Evolutionary conservation across 768 basidiomycete species (phyloP).

Genomic region (Suillus spraguei): DNA sequence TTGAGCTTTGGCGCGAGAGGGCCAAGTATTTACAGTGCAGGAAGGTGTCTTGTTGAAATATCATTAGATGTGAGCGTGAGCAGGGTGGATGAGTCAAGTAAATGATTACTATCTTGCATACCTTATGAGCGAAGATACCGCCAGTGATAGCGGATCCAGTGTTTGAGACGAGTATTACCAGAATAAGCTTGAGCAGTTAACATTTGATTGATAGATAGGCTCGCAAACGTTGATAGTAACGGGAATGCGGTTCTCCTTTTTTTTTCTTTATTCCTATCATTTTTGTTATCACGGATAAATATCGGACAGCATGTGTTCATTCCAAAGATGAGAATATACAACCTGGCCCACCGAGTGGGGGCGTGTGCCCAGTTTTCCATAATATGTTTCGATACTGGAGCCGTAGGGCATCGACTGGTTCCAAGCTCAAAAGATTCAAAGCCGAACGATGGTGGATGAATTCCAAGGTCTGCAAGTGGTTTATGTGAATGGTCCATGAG

Average conservation of each 20-base stretch:
- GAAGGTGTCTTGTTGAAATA: slow-evolving; percentile 64
- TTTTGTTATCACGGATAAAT: background rate
- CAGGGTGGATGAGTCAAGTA: background rate
- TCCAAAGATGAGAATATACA: background rate
- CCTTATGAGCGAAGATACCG: slow-evolving; percentile 67
- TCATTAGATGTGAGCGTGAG: slow-evolving; percentile 23
- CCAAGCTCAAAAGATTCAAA: background rate
- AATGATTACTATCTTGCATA: slow-evolving; percentile 34
- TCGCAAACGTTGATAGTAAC: too few relatives aligned
- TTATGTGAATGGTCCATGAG: background rate
- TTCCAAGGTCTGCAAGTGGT: background rate
- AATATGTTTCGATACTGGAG: background rate
- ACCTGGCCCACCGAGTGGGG: background rate
- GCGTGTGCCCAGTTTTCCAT: background rate
- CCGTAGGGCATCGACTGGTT: background rate
- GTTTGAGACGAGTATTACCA: slow-evolving; percentile 32
- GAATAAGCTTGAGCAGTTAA: background rate
- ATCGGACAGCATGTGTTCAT: slow-evolving; percentile 2
- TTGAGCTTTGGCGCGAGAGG: slow-evolving; percentile 47
- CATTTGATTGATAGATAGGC: background rate
- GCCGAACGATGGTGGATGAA: background rate
- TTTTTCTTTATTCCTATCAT: background rate
- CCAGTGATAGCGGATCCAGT: slow-evolving; percentile 75
- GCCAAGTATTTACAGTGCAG: slow-evolving; percentile 62
- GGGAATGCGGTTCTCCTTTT: background rate